phyloP scores from a whole-genome alignment of 352 stramenopile species.

The Phytophthora colocasiae region DNA sequence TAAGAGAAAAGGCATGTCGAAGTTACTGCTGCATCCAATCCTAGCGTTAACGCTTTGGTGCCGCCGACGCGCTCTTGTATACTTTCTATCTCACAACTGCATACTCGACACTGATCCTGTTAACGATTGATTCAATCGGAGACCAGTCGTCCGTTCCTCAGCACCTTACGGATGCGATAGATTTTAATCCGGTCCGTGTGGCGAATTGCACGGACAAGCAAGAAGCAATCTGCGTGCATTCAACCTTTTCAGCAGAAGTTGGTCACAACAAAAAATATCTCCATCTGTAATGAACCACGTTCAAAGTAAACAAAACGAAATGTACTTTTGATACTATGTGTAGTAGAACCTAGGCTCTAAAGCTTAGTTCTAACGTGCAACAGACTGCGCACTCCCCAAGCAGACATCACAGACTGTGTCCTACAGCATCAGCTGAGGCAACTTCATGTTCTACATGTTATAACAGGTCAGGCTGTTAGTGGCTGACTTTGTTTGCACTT shows the following conservation, averaged over 20 bases:
- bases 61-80: neutral
- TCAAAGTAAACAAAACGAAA: constrained; percentile 2
- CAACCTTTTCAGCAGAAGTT: neutral
- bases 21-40: constrained; percentile 19
- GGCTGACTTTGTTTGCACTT: too few species aligned
- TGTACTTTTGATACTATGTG: constrained; percentile 13
- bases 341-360: too few species aligned
- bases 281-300: too few species aligned
- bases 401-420: too few species aligned
- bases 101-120: constrained; percentile 7
- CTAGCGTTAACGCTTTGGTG: constrained; percentile 14
- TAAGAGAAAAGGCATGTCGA: too few species aligned
- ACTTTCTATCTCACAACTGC: neutral
- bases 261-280: too few species aligned
- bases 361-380: too few species aligned
- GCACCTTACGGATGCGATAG: neutral
- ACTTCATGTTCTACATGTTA: too few species aligned
- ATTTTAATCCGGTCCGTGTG: constrained; percentile 9
- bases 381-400: too few species aligned
- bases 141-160: constrained; percentile 6
- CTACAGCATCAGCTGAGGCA: too few species aligned
- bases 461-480: too few species aligned
- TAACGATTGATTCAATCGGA: neutral
- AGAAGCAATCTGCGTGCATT: too few species aligned
- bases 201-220: neutral